Percentiles rank a stretch among this genome's conserved stretches.
phyloP scores from a whole-genome alignment of 306 rosid genomes.

The Cucumis melo region DNA sequence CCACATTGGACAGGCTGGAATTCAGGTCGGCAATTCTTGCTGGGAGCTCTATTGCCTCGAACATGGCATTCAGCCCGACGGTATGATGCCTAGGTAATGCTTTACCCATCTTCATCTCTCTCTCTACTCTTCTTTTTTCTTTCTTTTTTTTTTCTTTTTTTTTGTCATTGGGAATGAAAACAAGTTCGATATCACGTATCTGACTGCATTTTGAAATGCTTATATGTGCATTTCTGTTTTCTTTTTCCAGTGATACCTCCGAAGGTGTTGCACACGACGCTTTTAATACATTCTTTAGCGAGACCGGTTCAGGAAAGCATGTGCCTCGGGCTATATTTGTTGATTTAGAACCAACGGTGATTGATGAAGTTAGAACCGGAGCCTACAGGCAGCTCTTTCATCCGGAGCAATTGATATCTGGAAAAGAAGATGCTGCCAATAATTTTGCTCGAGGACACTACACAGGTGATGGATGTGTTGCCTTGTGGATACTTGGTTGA shows the following conservation, averaged over 20 bases:
- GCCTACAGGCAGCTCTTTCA: conserved; percentile 83
- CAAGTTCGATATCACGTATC: background rate
- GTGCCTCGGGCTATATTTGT: conserved; percentile 91
- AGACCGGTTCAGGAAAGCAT: conserved; percentile 89
- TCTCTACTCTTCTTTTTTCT: background rate
- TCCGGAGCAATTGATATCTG: conserved; percentile 94
- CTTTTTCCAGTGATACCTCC: conserved; percentile 38
- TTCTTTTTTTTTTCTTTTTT: background rate
- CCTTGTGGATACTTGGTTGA: background rate
- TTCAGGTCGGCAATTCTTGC: conserved; percentile 92
- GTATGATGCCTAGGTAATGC: conserved; percentile 76
- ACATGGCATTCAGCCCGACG: conserved; percentile 89
- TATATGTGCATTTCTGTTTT: background rate
- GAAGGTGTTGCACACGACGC: conserved; percentile 79
- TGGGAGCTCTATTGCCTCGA: conserved; percentile 99
- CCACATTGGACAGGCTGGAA: conserved; percentile 96
- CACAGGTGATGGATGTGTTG: conserved; percentile 28
- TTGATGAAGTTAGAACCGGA: conserved; percentile 83
- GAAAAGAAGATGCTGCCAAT: conserved; percentile 97
- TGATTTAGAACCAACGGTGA: conserved; percentile 93
- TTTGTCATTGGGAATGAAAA: background rate
- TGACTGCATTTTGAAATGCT: background rate
- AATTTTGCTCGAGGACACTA: conserved; percentile 95
- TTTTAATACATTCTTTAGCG: conserved; percentile 94
- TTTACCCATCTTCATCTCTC: background rate